phyloP scores from a whole-genome alignment of 345 rosid species.

The Clarkia xantiana region DNA sequence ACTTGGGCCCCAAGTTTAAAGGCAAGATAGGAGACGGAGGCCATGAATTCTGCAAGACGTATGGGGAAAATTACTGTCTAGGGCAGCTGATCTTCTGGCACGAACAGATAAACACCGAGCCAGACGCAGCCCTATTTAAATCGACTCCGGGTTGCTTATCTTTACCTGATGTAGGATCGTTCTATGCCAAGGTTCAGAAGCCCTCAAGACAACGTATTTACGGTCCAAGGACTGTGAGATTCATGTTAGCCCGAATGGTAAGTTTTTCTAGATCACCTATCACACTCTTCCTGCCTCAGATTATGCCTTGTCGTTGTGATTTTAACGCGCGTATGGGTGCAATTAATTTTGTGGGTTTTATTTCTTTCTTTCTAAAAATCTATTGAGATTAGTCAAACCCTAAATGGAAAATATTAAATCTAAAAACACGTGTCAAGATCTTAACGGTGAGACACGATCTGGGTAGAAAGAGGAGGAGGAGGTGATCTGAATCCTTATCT shows the following conservation, averaged over 20 bases:
- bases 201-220: conserved; percentile 70
- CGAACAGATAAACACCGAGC: conserved; percentile 66
- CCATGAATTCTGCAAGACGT: conserved; percentile 71
- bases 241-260: conserved; percentile 82
- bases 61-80: conserved; percentile 86
- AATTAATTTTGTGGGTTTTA: background rate
- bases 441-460: no score
- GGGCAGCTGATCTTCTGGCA: conserved; percentile 98
- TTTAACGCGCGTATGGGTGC: background rate
- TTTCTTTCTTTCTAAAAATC: no score
- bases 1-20: conserved; percentile 74
- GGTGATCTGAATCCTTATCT: no score
- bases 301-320: background rate
- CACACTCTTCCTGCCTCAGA: conserved; percentile 3
- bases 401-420: no score
- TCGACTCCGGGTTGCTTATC: conserved; percentile 81
- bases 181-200: conserved; percentile 76
- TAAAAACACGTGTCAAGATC: no score
- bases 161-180: conserved; percentile 73
- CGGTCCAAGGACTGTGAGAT: conserved; percentile 59
- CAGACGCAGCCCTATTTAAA: conserved; percentile 60
- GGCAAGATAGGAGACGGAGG: conserved; percentile 55
- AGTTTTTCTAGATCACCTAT: conserved; percentile 14
- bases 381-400: no score
- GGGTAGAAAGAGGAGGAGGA: no score